These are phyloP conservation scores for Calcarisporium arbuscula DNA, from an alignment of 2,329 filamentous ascomycete species.

Conservation along the genomic window DNA sequence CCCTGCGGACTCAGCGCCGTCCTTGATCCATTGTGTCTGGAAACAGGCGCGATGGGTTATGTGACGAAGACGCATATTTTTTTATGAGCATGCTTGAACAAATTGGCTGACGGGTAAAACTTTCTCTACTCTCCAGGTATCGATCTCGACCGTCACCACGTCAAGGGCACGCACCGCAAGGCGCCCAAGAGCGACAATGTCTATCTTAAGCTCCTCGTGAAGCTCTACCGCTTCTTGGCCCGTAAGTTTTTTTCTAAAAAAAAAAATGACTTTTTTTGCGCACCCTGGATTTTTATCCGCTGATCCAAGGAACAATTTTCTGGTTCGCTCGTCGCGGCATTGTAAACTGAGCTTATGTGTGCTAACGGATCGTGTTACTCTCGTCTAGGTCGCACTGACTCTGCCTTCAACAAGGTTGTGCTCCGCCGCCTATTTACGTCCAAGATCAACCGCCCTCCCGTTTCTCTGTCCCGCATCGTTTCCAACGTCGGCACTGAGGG, in stretches of 20 bases:
- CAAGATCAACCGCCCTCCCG: slow-evolving; percentile 93
- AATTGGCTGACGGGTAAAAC: slow-evolving; percentile 58
- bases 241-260: slow-evolving; percentile 55
- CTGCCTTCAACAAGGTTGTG: slow-evolving; percentile 97
- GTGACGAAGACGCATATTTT: no score
- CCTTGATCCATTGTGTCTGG: no score
- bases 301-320: no score
- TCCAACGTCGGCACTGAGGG: slow-evolving; percentile 59
- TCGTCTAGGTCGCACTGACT: slow-evolving; percentile 78
- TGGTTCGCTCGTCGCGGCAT: no score
- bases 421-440: slow-evolving; percentile 98
- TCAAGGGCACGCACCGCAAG: slow-evolving; percentile 74
- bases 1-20: no score
- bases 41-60: no score
- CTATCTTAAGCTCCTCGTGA: slow-evolving; percentile 94
- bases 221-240: slow-evolving; percentile 95
- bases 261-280: no score
- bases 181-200: slow-evolving; percentile 98
- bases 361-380: background rate
- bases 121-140: slow-evolving; percentile 55
- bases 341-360: slow-evolving; percentile 5
- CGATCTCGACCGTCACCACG: slow-evolving; percentile 65
- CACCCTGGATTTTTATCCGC: background rate
- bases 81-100: slow-evolving; percentile 62
- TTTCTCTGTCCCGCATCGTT: slow-evolving; percentile 88